Base-by-base conservation (phyloP, 345 rosid genomes). In the Heritiera fomes region DNA sequence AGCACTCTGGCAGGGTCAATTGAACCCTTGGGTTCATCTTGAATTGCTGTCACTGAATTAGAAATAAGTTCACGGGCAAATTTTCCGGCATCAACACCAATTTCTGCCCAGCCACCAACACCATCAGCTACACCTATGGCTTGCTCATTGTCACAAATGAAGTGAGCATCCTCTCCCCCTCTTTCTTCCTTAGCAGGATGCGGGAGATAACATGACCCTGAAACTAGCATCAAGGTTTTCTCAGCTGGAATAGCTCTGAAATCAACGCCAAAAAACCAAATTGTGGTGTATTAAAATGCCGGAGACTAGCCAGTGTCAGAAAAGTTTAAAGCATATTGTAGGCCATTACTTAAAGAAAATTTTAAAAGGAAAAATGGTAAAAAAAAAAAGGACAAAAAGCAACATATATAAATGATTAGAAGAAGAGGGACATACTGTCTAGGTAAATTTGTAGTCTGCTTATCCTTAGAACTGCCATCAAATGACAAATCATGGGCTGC, bases 61-160 rank as follows among this genome's bases (percentile, higher is more conserved):
- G 89, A 86, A 97, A 96, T 96, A 43, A 96, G 93, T 78, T 94
- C 95, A 80, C 95, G 92, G 63, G 99, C 85, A 80, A 84, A 96
- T 64, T 76, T 28, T 62, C 98, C 99, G 1, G 99, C 82, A 83
- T 96, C 89, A 77, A 96, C 79, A 71, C 98, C 99, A 85, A 89
- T 92, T 78, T 96, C 98, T 7, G 98, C 99, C 99, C 99, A 96
- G 69, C 99, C 99, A 40, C 99, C 99, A 70, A 94, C 99, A 15
- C 99, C 99, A 88, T 96, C 99, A 40, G 99, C 99, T 81, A 96
- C 93, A 71, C 99, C 99, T 50, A 96, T 83, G 62, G 90, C 95
- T 83, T 96, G 94, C 58, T 89, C 92, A 68, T 89, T 91, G 45
- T 62, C 78, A 76, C 97, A 91, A 72, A 96, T 91, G 75, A 96